Percentiles rank a stretch among this genome's conserved stretches.
phyloP scores from a whole-genome alignment of 2,329 filamentous ascomycete species.

The Penicillium sp. region DNA sequence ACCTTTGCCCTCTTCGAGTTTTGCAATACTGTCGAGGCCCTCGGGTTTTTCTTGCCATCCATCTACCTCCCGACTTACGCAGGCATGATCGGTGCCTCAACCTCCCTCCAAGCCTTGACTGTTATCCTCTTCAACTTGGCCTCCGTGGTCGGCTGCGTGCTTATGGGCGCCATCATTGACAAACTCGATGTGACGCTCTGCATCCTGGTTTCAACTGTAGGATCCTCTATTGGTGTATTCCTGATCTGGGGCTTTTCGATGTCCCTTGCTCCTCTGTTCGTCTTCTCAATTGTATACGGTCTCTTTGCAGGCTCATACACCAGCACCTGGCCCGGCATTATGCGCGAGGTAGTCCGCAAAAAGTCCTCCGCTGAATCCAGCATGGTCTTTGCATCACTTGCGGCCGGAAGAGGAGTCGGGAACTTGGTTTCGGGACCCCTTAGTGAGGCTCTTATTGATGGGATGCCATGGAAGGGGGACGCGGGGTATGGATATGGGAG shows the following conservation, averaged over 20 bases:
- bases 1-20: conserved; percentile 49
- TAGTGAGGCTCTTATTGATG: conserved; percentile 40
- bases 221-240: conserved; percentile 42
- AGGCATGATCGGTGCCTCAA: conserved; percentile 23
- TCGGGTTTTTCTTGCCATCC: conserved; percentile 39
- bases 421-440: conserved; percentile 51
- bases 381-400: conserved; percentile 49
- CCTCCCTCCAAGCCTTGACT: conserved; percentile 25
- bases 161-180: conserved; percentile 42
- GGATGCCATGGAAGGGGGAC: conserved; percentile 16
- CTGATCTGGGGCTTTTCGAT: conserved; percentile 48
- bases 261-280: conserved; percentile 39
- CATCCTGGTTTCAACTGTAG: conserved; percentile 41
- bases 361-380: conserved; percentile 42
- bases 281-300: conserved; percentile 47
- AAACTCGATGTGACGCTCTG: conserved; percentile 38
- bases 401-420: conserved; percentile 51
- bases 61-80: conserved; percentile 42
- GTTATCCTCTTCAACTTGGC: conserved; percentile 34
- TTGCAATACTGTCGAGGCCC: conserved; percentile 37
- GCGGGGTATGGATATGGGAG: conserved; percentile 25
- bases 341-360: conserved; percentile 41
- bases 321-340: conserved; percentile 45
- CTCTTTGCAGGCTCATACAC: conserved; percentile 42
- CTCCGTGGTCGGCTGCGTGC: conserved; percentile 31